Percentiles rank a stretch among this genome's conserved stretches.
Evolutionary conservation across 164 flowering plant genomes (phyloP).

Genomic region (Berberis thunbergii): DNA sequence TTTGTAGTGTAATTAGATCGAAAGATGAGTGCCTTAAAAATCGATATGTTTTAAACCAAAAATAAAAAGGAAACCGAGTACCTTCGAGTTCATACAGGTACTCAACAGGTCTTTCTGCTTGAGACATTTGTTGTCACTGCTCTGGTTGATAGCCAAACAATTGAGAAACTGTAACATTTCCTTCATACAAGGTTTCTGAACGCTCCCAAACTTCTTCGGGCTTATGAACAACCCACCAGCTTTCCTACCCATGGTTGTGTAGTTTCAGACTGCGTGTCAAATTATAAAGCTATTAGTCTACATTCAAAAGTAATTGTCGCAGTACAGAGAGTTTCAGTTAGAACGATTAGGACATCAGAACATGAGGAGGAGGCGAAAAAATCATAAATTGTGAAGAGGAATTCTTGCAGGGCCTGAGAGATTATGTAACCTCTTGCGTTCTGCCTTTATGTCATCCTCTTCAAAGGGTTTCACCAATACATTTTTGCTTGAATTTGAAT

Average conservation of each 20-base stretch:
- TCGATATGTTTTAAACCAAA: too few species aligned
- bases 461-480: constrained; percentile 35
- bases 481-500: constrained; percentile 8
- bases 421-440: constrained; percentile 68
- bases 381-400: constrained; percentile 66
- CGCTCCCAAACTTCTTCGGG: not conserved
- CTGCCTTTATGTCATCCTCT: constrained; percentile 54
- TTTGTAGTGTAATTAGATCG: too few species aligned
- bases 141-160: not conserved
- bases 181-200: not conserved
- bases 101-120: not conserved
- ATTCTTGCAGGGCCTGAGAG: constrained; percentile 71
- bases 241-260: not conserved
- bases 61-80: not conserved
- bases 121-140: not conserved
- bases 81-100: not conserved
- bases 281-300: not conserved
- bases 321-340: too few species aligned
- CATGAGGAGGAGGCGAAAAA: too few species aligned
- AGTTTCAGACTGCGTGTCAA: not conserved
- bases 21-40: too few species aligned
- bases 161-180: not conserved
- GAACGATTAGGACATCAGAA: too few species aligned
- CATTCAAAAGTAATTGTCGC: too few species aligned
- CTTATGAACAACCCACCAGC: not conserved